These are phyloP conservation scores for Alternaria panax DNA, from an alignment of 2,329 filamentous ascomycete species.

Conservation along the genomic window DNA sequence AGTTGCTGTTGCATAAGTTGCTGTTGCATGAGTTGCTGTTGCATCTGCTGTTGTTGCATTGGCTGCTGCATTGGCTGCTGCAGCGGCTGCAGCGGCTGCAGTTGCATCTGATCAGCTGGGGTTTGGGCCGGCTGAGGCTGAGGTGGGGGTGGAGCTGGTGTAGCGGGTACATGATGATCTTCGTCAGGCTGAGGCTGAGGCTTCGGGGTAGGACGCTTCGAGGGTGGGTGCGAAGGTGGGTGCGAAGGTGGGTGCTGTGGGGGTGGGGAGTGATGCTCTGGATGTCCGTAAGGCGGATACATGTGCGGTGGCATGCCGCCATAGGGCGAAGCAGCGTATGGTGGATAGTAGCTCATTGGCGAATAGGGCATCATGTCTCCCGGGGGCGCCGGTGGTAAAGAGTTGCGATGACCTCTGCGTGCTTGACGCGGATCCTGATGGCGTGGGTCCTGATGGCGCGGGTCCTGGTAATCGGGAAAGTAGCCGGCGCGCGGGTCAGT, in stretches of 20 bases:
- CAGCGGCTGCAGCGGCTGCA: constrained; percentile 14
- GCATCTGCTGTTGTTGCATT: constrained; percentile 11
- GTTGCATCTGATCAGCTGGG: constrained; percentile 13
- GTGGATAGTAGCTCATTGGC: constrained; percentile 37
- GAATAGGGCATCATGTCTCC: constrained; percentile 48
- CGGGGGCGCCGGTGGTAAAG: constrained; percentile 40
- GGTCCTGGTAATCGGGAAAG: constrained; percentile 39
- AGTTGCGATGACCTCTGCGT: constrained; percentile 42
- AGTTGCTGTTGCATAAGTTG: constrained; percentile 19
- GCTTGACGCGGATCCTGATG: constrained; percentile 17
- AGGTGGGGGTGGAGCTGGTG: constrained; percentile 17
- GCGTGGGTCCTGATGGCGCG: constrained; percentile 14
- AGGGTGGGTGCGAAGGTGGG: constrained; percentile 28
- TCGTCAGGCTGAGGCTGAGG: constrained; percentile 35
- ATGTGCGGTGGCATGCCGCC: constrained; percentile 37
- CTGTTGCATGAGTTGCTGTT: constrained; percentile 3
- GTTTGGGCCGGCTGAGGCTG: constrained; percentile 22
- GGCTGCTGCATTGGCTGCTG: constrained; percentile 4
- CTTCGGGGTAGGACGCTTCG: constrained; percentile 40
- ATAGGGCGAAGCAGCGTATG: constrained; percentile 39
- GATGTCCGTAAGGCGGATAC: constrained; percentile 35
- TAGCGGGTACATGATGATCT: constrained; percentile 21
- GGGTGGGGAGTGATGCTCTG: constrained; percentile 35
- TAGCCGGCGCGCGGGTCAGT: constrained; percentile 42
- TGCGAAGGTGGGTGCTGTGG: constrained; percentile 30